phyloP scores from a whole-genome alignment of 352 stramenopile species.

The Globisporangium splendens region DNA sequence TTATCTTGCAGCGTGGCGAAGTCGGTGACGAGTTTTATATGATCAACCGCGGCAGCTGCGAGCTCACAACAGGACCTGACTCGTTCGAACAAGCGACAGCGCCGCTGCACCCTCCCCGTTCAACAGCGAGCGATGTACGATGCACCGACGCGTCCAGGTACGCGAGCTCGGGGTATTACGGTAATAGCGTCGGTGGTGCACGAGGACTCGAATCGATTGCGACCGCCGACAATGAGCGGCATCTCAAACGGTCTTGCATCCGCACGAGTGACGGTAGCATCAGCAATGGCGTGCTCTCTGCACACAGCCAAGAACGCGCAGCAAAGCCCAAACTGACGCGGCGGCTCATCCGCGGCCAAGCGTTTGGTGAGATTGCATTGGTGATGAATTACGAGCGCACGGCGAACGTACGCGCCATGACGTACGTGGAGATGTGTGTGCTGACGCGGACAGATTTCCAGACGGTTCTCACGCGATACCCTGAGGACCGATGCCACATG shows the following conservation, averaged over 20 bases:
- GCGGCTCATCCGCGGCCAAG: conserved; percentile 15
- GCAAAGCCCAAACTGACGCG: conserved; percentile 2
- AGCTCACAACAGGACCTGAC: conserved; percentile 18
- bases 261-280: background rate
- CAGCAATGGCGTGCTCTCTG: background rate
- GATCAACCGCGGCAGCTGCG: conserved; percentile 56
- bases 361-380: conserved; percentile 31
- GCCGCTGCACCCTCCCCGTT: background rate
- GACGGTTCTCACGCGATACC: conserved; percentile 11
- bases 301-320: background rate
- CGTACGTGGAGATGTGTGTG: conserved; percentile 23
- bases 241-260: background rate
- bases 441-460: conserved; percentile 14
- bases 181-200: background rate
- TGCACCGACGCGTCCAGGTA: background rate
- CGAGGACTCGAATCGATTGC: too few relatives aligned
- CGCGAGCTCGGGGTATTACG: too few relatives aligned
- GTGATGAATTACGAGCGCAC: conserved; percentile 24
- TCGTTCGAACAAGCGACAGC: conserved; percentile 1
- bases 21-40: conserved; percentile 60
- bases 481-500: conserved; percentile 11
- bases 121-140: background rate
- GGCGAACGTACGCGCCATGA: conserved; percentile 16
- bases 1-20: conserved; percentile 46
- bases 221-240: background rate